Evolutionary conservation across 1,284 basidiomycete species (phyloP).

Genomic region (Thelephora terrestris): DNA sequence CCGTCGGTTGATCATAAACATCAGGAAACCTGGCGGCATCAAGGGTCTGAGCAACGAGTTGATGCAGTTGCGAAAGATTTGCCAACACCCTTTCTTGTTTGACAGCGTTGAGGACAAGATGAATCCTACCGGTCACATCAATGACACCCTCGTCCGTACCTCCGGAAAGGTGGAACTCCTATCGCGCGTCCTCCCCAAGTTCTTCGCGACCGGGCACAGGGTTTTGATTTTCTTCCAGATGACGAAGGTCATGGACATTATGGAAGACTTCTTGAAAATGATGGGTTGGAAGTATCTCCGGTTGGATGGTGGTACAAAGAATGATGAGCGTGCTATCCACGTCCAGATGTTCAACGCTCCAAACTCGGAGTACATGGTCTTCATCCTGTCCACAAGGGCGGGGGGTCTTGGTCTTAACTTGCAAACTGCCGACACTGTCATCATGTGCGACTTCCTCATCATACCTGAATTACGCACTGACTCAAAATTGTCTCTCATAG

Average conservation of each 20-base stretch:
- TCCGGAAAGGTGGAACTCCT: constrained; percentile 97
- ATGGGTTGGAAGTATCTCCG: constrained; percentile 88
- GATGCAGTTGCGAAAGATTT: constrained; percentile 99
- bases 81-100: constrained; percentile 96
- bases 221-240: constrained; percentile 99
- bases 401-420: constrained; percentile 97
- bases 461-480: neutral
- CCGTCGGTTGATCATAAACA: constrained; percentile 1
- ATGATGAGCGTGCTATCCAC: constrained; percentile 90
- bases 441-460: constrained; percentile 66
- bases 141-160: constrained; percentile 81
- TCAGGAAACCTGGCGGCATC: constrained; percentile 64
- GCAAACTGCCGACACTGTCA: constrained; percentile 97
- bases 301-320: constrained; percentile 96
- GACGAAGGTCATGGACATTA: constrained; percentile 99
- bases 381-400: constrained; percentile 93
- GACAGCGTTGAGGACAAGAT: constrained; percentile 91
- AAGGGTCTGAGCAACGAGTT: constrained; percentile 94
- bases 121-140: constrained; percentile 72
- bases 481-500: constrained; percentile 23
- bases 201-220: constrained; percentile 88
- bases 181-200: constrained; percentile 88
- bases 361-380: constrained; percentile 85
- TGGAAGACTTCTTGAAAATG: constrained; percentile 95
- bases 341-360: constrained; percentile 90